These are phyloP conservation scores for Cutaneotrichosporon dermatis DNA, from an alignment of 1,284 basidiomycete species.

Conservation along the genomic window DNA sequence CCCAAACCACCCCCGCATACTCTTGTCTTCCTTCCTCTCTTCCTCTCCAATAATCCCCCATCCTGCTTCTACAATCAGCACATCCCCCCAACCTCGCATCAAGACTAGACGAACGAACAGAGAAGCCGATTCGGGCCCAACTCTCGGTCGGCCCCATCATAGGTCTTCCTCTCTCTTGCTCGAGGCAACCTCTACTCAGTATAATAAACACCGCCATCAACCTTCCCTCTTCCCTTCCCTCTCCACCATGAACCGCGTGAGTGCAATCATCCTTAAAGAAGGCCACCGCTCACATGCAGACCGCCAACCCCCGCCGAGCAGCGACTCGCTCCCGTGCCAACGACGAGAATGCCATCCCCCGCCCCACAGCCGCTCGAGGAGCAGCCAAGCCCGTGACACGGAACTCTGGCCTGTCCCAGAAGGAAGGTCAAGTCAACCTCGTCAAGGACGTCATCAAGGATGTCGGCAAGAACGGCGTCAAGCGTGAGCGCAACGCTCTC, in stretches of 20 bases:
- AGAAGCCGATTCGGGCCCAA: too few relatives aligned
- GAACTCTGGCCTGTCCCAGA: conserved; percentile 26
- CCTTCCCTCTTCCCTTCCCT: too few relatives aligned
- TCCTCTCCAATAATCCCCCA: not conserved
- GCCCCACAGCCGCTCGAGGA: conserved; percentile 18
- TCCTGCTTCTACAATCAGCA: not conserved
- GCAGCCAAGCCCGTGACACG: conserved; percentile 29
- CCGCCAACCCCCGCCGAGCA: conserved; percentile 27
- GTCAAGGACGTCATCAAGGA: conserved; percentile 25
- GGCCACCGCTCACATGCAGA: conserved; percentile 4
- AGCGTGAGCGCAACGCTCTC: conserved; percentile 42
- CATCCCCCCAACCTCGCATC: not conserved
- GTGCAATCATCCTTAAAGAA: not conserved
- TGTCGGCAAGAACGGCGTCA: conserved; percentile 22
- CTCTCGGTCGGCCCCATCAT: too few relatives aligned
- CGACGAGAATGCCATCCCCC: conserved; percentile 42
- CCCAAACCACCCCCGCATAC: too few relatives aligned
- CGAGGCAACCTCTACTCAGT: not conserved
- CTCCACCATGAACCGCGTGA: conserved; percentile 2
- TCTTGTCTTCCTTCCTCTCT: too few relatives aligned
- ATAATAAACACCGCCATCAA: too few relatives aligned
- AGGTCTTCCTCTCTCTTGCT: not conserved
- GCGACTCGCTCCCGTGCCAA: conserved; percentile 29
- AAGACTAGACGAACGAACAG: too few relatives aligned
- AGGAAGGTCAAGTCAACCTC: conserved; percentile 14